Evolutionary conservation across 2,329 filamentous ascomycete genomes (phyloP), one percentile per base, ranked within the genome.

Genomic region (Paraconiothyrium sp.): DNA sequence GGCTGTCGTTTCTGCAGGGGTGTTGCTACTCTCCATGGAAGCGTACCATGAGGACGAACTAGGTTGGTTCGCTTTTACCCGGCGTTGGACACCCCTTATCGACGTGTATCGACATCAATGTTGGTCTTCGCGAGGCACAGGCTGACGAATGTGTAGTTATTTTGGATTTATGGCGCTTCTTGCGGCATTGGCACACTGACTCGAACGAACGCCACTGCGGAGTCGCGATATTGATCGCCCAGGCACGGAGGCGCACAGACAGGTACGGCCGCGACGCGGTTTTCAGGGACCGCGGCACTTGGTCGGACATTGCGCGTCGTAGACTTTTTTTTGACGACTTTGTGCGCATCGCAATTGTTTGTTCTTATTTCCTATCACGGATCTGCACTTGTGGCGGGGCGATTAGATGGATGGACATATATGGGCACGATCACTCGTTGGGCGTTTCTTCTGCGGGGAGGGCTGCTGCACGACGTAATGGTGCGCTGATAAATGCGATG

Each of bases 81-180:
- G 62, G 57, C 51, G 22, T n/a, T 32, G 37, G 8, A 43, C 14
- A 32, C 44, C 37, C 34, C 52, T 52, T 54, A 46, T 56, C 37
- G 58, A 34, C 46, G 4, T 57, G 44, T 54, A 46, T 56, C 37
- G 58, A 34, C 46, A 4, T 57, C 44, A 20, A 50, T 2, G 50
- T 20, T 50, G 20, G 16, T 34, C 34, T 20, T 43, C 34, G 14
- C 46, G 63, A 64, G 47, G 54, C 49, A 20, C 51, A 65, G 64
- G 70, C 74, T 77, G 75, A 78, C 68, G 69, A 63, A 58, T 37
- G 61, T 44, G 65, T 68, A 81, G 79, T 65, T 81, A 80, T 75
- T 78, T 80, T 61, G 76, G 74, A 62, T 52, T 78, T 47, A 79
- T 79, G 76, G 72, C 72, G 64, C 61, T 81, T 50, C 76, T 83